phyloP scores from a whole-genome alignment of 371 early-diverging fungal species.

The Sporodiniella umbellata region DNA sequence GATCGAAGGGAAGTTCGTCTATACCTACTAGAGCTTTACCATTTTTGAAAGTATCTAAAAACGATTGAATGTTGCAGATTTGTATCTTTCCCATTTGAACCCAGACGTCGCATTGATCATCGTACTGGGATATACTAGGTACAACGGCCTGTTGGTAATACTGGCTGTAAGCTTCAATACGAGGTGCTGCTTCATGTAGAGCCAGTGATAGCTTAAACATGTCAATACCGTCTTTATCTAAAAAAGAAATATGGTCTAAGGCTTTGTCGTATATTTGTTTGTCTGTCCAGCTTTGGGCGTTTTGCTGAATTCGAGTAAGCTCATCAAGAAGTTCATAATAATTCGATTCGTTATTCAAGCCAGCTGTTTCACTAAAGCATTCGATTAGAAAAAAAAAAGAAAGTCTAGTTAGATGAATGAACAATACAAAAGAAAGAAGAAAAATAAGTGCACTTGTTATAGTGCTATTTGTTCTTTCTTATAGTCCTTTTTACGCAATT shows the following conservation, averaged over 20 bases:
- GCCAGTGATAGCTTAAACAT: slow-evolving; percentile 59
- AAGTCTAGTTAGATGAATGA: not conserved
- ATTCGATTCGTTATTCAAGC: slow-evolving; percentile 56
- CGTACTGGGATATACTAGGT: slow-evolving; percentile 38
- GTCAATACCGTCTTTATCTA: slow-evolving; percentile 22
- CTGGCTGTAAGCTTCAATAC: slow-evolving; percentile 77
- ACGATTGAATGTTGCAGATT: slow-evolving; percentile 50
- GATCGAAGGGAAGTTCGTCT: slow-evolving; percentile 45
- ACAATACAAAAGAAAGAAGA: no score
- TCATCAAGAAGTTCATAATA: slow-evolving; percentile 59
- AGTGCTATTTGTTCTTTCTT: no score
- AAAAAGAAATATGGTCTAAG: slow-evolving; percentile 4
- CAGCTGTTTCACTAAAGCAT: slow-evolving; percentile 55
- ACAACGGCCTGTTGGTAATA: slow-evolving; percentile 66
- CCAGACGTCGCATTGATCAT: slow-evolving; percentile 66
- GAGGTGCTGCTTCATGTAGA: slow-evolving; percentile 70
- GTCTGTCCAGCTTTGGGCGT: slow-evolving; percentile 18
- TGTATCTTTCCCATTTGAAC: slow-evolving; percentile 61
- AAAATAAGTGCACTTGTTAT: no score
- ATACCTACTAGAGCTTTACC: slow-evolving; percentile 18
- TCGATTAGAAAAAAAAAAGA: not conserved
- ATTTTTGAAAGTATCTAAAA: slow-evolving; percentile 17
- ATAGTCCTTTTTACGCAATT: slow-evolving; percentile 69
- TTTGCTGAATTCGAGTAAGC: slow-evolving; percentile 25
- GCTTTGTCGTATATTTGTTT: slow-evolving; percentile 44